Evolutionary conservation across 2,329 filamentous ascomycete species (phyloP).

Genomic region (Talaromyces atroroseus): DNA sequence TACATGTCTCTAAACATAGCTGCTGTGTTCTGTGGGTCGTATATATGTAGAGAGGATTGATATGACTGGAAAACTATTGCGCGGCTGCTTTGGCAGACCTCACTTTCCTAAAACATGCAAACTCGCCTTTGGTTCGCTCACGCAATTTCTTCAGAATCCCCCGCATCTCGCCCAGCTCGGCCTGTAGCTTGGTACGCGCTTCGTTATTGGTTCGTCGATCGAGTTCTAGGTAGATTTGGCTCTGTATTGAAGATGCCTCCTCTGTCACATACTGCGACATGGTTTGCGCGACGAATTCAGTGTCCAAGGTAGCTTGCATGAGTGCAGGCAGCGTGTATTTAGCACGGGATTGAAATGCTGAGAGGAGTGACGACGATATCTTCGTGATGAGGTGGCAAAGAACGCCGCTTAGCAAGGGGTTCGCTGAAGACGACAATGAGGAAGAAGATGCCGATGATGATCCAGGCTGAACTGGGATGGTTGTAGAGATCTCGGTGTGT

Average conservation of each 20-base stretch:
- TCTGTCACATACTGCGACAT: constrained; percentile 85
- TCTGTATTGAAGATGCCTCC: constrained; percentile 72
- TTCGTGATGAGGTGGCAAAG: constrained; percentile 83
- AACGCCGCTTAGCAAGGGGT: constrained; percentile 69
- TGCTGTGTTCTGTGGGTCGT: background rate
- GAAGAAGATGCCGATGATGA: constrained; percentile 67
- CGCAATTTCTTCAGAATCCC: constrained; percentile 76
- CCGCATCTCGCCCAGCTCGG: constrained; percentile 84
- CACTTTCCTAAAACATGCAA: constrained; percentile 73
- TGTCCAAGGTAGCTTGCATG: constrained; percentile 95
- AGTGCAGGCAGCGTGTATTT: constrained; percentile 72
- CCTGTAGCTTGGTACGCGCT: constrained; percentile 71
- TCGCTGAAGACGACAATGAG: constrained; percentile 58
- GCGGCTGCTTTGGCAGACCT: constrained; percentile 29
- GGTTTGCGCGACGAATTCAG: constrained; percentile 94
- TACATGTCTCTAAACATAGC: background rate
- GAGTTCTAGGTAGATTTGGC: constrained; percentile 84
- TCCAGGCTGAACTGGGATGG: constrained; percentile 62
- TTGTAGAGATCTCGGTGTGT: constrained; percentile 82
- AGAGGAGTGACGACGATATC: constrained; percentile 71
- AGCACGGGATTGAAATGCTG: constrained; percentile 64
- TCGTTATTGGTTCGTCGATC: constrained; percentile 86
- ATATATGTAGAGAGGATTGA: background rate
- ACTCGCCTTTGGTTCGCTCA: constrained; percentile 77
- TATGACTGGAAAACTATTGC: background rate